These are phyloP conservation scores for Ricinus communis DNA, from an alignment of 345 rosid genomes.

Conservation along the genomic window DNA sequence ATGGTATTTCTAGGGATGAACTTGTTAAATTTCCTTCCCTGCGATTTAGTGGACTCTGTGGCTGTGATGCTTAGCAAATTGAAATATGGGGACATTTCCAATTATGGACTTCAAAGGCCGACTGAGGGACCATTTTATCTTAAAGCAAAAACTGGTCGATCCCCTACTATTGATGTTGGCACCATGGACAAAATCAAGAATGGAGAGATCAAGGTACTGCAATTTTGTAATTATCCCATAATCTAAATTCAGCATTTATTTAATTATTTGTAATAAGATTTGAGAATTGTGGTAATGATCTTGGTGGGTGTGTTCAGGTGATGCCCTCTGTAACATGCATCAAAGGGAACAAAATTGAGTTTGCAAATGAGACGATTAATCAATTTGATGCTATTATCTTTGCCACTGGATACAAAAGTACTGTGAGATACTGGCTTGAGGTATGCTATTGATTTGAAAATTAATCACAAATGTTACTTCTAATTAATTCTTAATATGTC, in stretches of 20 bases:
- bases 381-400: slow-evolving; percentile 48
- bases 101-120: slow-evolving; percentile 39
- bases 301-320: too few relatives aligned
- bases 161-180: slow-evolving; percentile 29
- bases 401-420: slow-evolving; percentile 62
- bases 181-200: slow-evolving; percentile 27
- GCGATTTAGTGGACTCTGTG: slow-evolving; percentile 21
- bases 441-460: slow-evolving; percentile 22
- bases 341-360: slow-evolving; percentile 1
- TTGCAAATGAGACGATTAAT: not conserved
- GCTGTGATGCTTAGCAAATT: slow-evolving; percentile 4
- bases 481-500: too few relatives aligned
- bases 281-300: too few relatives aligned
- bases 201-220: slow-evolving; percentile 41
- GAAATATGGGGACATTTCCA: slow-evolving; percentile 7
- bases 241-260: too few relatives aligned
- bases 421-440: slow-evolving; percentile 51
- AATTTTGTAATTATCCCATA: too few relatives aligned
- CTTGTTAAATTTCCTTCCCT: slow-evolving; percentile 23
- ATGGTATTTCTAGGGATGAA: slow-evolving; percentile 30
- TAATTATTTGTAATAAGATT: too few relatives aligned
- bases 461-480: too few relatives aligned
- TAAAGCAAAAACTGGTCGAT: slow-evolving; percentile 11
- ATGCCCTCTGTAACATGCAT: slow-evolving; percentile 2
- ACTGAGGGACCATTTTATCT: slow-evolving; percentile 11